A percentile compares a stretch with the other conserved stretches of the same genome.
Conservation (phyloP, 2,329 filamentous ascomycete species). For the Fusarium nurragi region DNA sequence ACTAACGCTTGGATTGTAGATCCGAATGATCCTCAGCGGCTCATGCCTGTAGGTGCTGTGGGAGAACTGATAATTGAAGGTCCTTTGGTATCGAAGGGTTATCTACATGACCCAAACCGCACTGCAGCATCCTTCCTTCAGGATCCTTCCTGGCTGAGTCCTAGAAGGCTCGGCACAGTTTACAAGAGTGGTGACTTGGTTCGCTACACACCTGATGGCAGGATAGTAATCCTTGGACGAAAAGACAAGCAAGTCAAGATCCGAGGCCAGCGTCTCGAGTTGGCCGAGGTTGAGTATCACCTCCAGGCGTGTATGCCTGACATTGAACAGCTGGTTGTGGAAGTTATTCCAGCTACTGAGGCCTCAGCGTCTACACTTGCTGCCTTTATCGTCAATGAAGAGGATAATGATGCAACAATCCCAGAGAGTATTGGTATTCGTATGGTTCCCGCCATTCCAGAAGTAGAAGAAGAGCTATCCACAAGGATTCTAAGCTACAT, state of each 20-base stretch:
- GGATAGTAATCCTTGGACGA: slow-evolving; percentile 57
- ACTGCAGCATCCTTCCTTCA: slow-evolving; percentile 3
- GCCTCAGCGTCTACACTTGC: not conserved
- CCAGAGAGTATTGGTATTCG: slow-evolving; percentile 1
- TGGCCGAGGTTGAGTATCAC: slow-evolving; percentile 41
- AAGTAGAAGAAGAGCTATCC: not conserved
- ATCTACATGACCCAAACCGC: slow-evolving; percentile 2
- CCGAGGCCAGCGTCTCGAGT: slow-evolving; percentile 64
- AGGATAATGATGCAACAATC: not conserved
- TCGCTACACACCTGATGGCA: slow-evolving; percentile 42
- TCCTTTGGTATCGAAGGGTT: not conserved
- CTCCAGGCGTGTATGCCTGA: not conserved
- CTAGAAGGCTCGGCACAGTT: not conserved
- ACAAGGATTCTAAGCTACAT: slow-evolving; percentile 2
- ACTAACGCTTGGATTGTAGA: slow-evolving; percentile 27
- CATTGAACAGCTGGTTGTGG: not conserved
- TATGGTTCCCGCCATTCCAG: not conserved
- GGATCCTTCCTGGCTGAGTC: not conserved
- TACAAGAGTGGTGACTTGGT: slow-evolving; percentile 62
- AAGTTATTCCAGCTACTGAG: not conserved
- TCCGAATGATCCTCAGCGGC: slow-evolving; percentile 1
- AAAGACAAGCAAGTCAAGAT: slow-evolving; percentile 68
- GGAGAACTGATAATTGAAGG: slow-evolving; percentile 21
- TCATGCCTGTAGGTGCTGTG: not conserved
- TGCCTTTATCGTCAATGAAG: not conserved